A percentile compares a stretch with the other conserved stretches of the same genome.
Evolutionary conservation across 139 green algal genomes (phyloP).

Genomic region (Eudorina sp.): DNA sequence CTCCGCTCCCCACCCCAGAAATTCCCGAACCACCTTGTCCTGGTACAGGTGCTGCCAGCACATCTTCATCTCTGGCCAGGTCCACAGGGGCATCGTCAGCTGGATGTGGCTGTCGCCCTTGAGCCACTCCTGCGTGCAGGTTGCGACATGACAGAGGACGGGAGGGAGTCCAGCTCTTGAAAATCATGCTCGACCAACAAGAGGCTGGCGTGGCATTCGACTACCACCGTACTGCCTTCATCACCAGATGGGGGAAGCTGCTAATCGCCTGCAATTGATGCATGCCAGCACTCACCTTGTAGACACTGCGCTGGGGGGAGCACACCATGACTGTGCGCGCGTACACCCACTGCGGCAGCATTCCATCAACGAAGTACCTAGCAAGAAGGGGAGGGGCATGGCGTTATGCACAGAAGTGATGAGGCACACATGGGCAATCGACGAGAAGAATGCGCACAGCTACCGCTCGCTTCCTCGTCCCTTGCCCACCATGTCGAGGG

Average conservation of each 20-base stretch:
- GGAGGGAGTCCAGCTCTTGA: background rate
- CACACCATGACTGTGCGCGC: conserved; percentile 32
- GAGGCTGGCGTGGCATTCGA: background rate
- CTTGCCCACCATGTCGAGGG: background rate
- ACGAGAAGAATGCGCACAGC: background rate
- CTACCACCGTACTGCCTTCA: background rate
- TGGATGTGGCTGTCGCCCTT: background rate
- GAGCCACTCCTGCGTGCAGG: conserved; percentile 3
- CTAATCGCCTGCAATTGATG: background rate
- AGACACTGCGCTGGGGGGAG: conserved; percentile 21
- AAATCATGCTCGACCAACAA: conserved; percentile 3
- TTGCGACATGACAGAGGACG: background rate
- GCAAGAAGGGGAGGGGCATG: background rate
- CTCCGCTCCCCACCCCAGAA: background rate
- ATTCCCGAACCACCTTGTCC: background rate
- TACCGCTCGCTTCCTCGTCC: background rate
- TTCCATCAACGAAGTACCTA: conserved; percentile 35
- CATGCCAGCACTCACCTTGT: conserved; percentile 30
- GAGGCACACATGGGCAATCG: background rate
- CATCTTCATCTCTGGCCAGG: background rate
- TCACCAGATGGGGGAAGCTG: background rate
- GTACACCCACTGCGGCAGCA: conserved; percentile 12
- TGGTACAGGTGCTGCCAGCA: conserved; percentile 12
- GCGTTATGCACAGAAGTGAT: background rate
- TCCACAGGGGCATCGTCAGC: conserved; percentile 33